Evolutionary conservation across 192 early-diverging fungal genomes (phyloP), one percentile per base, ranked within the genome.

Genomic region (Podochytrium sp.): DNA sequence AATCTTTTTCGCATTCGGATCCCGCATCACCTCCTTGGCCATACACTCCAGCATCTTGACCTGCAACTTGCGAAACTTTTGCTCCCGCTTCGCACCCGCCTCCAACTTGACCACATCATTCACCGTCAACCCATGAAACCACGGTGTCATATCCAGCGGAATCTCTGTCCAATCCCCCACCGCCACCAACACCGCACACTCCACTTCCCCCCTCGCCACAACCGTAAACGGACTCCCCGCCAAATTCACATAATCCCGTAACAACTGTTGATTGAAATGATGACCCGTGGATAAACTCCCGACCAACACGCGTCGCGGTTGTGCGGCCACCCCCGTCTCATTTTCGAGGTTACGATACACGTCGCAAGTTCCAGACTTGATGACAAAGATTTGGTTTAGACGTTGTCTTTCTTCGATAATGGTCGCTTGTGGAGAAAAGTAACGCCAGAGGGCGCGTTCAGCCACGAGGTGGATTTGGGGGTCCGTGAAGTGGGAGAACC

Each of bases 201-300:
- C n/a, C 27, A 65, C 63, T 4, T 65, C 63, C 20, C 12, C 33
- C 16, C 16, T 23, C 1, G 63, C 63, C 5, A 49, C 29, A 12
- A 65, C 63, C 10, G 63, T 47, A 47, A 42, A 65, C 47, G 63
- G 40, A 1, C 63, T n/a, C 16, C 63, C 63, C 5, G n/a, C 29
- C 29, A n/a, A 12, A 29, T 65, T 49, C 4, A 43, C 63, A 27
- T 49, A 38, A 29, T 49, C 63, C 12, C 41, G 14, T 0, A 65
- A n/a, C 4, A 65, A 43, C 32, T 65, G 63, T 20, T 65, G 33
- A 50, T 65, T 65, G 37, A 65, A 65, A 47, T 65, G 63, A 27
- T 65, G 6, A 27, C 63, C 63, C 40, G 33, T 38, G 14, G 35
- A 65, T 18, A 65, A 18, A 49, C 3, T 65, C 3, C 47, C 63